Conservation (phyloP, 345 rosid genomes). For the Geranium brycei region DNA sequence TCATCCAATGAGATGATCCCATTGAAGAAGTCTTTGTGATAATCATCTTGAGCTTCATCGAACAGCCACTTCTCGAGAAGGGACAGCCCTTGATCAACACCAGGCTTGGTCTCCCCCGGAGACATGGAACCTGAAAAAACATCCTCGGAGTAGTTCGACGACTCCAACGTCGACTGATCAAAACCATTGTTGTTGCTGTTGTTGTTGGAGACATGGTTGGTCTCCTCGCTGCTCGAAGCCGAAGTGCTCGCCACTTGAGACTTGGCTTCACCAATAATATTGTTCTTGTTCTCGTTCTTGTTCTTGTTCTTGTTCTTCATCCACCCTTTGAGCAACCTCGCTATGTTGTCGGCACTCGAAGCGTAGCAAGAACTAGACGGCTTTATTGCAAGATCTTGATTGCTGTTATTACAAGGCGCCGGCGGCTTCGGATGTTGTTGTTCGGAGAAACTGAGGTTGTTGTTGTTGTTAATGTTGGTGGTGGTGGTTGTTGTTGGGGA, state of each 20-base stretch:
- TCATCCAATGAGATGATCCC: background rate
- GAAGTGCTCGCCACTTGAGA: background rate
- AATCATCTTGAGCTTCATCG: conserved; percentile 17
- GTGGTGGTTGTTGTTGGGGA: conserved; percentile 9
- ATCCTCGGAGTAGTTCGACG: conserved; percentile 7
- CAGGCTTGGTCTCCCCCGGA: background rate
- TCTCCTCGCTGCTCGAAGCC: background rate
- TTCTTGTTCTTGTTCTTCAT: conserved; percentile 7
- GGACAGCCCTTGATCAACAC: conserved; percentile 3
- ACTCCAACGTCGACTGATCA: conserved; percentile 3
- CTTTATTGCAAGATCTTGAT: too few relatives aligned
- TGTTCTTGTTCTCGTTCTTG: too few relatives aligned
- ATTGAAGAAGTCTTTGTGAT: background rate
- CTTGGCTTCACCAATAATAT: background rate
- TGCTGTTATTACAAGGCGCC: too few relatives aligned
- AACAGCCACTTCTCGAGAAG: conserved; percentile 37
- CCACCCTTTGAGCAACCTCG: conserved; percentile 32
- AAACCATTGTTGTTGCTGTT: background rate
- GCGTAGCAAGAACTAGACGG: conserved; percentile 9
- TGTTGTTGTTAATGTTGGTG: background rate
- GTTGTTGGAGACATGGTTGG: background rate
- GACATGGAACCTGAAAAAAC: conserved; percentile 9
- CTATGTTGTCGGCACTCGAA: conserved; percentile 32
- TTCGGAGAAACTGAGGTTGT: background rate
- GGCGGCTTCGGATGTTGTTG: background rate